phyloP scores from a whole-genome alignment of 371 early-diverging fungal species.

The Dichotomocladium elegans region DNA sequence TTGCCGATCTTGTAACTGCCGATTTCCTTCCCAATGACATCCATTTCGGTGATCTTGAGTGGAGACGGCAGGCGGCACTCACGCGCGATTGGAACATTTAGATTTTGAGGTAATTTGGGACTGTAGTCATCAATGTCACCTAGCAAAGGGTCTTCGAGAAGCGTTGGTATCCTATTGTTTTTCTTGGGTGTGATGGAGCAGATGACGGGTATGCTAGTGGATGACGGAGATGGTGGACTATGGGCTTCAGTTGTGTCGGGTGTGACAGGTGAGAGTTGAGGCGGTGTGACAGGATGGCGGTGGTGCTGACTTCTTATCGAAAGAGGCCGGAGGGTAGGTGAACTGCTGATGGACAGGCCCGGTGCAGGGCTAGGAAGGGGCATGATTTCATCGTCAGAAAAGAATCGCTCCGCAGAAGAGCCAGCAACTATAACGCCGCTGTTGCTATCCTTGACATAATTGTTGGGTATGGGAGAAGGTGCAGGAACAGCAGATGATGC shows the following conservation, averaged over 20 bases:
- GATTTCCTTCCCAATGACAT: constrained; percentile 32
- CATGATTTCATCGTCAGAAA: constrained; percentile 26
- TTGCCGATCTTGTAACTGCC: constrained; percentile 25
- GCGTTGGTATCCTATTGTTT: constrained; percentile 25
- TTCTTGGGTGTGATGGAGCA: constrained; percentile 20
- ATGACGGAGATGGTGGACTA: constrained; percentile 2
- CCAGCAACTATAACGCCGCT: background rate
- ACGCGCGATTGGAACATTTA: constrained; percentile 11
- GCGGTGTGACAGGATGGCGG: constrained; percentile 6
- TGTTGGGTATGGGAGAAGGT: constrained; percentile 29
- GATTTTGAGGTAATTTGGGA: background rate
- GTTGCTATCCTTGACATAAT: constrained; percentile 4
- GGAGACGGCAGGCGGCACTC: constrained; percentile 7
- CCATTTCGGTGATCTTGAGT: constrained; percentile 11
- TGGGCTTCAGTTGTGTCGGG: constrained; percentile 7
- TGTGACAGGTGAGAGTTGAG: constrained; percentile 7
- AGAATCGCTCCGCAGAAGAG: constrained; percentile 11
- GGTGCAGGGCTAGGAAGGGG: constrained; percentile 34
- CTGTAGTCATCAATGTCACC: constrained; percentile 23
- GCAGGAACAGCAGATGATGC: constrained; percentile 19
- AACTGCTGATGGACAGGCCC: constrained; percentile 6
- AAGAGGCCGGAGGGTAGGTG: constrained; percentile 8
- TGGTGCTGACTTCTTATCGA: too few relatives aligned
- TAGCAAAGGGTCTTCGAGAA: constrained; percentile 28
- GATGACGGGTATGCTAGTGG: constrained; percentile 25